These are phyloP conservation scores for Talaromyces sp. DNA, from an alignment of 2,329 filamentous ascomycete species.

Conservation along the genomic window DNA sequence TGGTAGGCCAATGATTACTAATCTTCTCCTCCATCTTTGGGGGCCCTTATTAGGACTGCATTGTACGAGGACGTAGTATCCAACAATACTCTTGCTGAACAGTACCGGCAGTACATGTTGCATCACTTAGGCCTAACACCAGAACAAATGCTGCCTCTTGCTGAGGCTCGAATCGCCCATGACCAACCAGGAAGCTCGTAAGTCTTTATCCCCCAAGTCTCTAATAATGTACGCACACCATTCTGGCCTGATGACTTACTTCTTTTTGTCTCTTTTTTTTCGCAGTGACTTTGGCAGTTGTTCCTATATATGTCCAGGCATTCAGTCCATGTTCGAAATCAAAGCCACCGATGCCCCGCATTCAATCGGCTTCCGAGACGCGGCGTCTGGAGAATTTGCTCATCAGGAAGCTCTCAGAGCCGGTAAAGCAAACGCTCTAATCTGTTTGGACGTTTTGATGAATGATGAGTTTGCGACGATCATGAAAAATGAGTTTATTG, in stretches of 20 bases:
- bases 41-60: no score
- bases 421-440: conserved; percentile 1
- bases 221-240: no score
- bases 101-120: conserved; percentile 3
- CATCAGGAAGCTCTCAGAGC: conserved; percentile 1
- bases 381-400: not conserved
- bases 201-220: not conserved
- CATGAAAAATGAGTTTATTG: not conserved
- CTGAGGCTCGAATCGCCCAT: not conserved
- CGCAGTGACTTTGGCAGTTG: not conserved
- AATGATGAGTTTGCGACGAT: not conserved
- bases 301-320: not conserved
- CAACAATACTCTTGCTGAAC: not conserved
- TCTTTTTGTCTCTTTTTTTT: not conserved
- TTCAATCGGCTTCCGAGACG: not conserved
- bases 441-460: conserved; percentile 1
- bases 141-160: not conserved
- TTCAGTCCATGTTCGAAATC: conserved; percentile 3
- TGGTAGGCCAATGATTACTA: not conserved
- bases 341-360: not conserved
- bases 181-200: conserved; percentile 1
- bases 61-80: conserved; percentile 1
- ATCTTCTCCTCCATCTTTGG: no score
- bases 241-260: not conserved
- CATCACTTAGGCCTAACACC: not conserved